phyloP scores from a whole-genome alignment of 2,329 filamentous ascomycete genomes.

The Botrytis deweyae region DNA sequence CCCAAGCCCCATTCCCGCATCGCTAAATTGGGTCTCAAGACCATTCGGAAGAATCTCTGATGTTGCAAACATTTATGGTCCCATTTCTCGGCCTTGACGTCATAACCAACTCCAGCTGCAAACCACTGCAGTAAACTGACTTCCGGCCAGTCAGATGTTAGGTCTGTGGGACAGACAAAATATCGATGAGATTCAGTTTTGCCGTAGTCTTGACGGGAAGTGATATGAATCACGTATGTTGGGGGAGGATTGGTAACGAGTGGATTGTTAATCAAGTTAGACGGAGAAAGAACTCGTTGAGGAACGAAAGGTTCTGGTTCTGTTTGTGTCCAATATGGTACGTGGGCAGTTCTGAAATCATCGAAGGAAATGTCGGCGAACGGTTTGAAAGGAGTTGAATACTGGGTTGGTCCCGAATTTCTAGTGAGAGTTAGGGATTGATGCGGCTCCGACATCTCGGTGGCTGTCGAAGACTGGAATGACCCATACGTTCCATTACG shows the following conservation, averaged over 20 bases:
- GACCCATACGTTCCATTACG: not conserved
- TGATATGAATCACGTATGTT: constrained; percentile 35
- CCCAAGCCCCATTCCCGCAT: constrained; percentile 23
- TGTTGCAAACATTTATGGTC: constrained; percentile 34
- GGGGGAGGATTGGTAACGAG: constrained; percentile 25
- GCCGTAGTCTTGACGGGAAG: constrained; percentile 33
- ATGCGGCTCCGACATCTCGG: not conserved
- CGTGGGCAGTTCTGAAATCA: not conserved
- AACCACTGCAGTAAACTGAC: constrained; percentile 33
- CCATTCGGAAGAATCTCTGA: constrained; percentile 33
- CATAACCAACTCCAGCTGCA: constrained; percentile 31
- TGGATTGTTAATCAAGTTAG: constrained; percentile 32
- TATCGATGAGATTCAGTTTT: constrained; percentile 36
- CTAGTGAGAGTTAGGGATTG: not conserved
- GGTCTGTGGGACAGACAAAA: constrained; percentile 30
- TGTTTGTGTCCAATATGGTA: constrained; percentile 3
- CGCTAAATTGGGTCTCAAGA: constrained; percentile 32
- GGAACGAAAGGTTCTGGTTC: constrained; percentile 19
- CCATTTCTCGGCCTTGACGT: constrained; percentile 34
- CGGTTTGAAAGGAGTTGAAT: not conserved
- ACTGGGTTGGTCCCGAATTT: not conserved
- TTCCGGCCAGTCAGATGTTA: constrained; percentile 34
- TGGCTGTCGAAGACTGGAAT: not conserved
- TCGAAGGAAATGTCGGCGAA: constrained; percentile 12
- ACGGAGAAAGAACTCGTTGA: constrained; percentile 26